Evolutionary conservation across 139 green algal genomes (phyloP), one percentile per base, ranked within the genome.

Genomic region (Coelastrella sp.): DNA sequence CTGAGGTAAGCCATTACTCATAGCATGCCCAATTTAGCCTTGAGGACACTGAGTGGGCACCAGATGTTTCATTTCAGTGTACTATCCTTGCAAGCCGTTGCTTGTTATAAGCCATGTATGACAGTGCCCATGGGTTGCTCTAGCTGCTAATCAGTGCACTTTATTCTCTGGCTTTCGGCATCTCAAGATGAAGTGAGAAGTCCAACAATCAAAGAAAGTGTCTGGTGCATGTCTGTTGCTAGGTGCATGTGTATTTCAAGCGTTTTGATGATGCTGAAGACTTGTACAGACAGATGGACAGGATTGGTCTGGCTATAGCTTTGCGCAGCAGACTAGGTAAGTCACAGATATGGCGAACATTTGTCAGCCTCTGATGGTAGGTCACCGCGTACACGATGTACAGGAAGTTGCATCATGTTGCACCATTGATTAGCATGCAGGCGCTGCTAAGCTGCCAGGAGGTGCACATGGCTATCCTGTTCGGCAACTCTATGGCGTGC

Each of bases 251-350:
- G 22, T 96, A 96, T 88, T 96, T 97, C 87, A 95, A 95, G 93
- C 93, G 94, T 59, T 97, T 97, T 94, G 95, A 98, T 75, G 96
- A 98, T 91, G 96, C 96, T 0, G 94, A 97, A 92, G 89, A 90
- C 60, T 82, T 96, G 12, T 98, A 98, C 92, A 88, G 93, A 76
- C 91, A 95, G 68, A 96, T 96, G 87, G 96, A 96, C 90, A 90
- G 96, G 5, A 89, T 92, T 4, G 95, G 98, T 92, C 93, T 98
- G 35, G 96, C 96, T 6, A 92, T 98, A 24, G 94, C 96, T 66
- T 94, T 98, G 90, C 91, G 95, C 85, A 95, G 95, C 91, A 91
- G 93, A 59, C 90, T 97, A 78, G 96, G 96, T 59, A 86, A 90
- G 91, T 49, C 3, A 49, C 35, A 49, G 35, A 49, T 49, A 49